phyloP scores from a whole-genome alignment of 495 filamentous ascomycete genomes.

The Neurospora sp. region DNA sequence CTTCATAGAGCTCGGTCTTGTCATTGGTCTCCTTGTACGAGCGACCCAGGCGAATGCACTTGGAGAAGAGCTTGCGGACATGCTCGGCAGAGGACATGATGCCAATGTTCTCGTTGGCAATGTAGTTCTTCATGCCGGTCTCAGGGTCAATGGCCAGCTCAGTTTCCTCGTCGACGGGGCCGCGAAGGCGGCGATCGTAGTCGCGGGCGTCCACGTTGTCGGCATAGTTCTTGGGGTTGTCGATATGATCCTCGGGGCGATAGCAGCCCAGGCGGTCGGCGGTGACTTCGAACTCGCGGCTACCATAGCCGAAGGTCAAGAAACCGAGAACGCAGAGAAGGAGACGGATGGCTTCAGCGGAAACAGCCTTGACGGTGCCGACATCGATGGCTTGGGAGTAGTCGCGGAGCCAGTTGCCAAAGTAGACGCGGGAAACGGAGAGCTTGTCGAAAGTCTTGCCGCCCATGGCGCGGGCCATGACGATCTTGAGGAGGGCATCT shows the following conservation, averaged over 20 bases:
- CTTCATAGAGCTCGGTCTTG: constrained; percentile 72
- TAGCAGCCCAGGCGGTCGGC: constrained; percentile 81
- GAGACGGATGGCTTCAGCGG: constrained; percentile 79
- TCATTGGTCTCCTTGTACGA: constrained; percentile 50
- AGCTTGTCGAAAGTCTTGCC: constrained; percentile 83
- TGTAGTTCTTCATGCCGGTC: constrained; percentile 87
- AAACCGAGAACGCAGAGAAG: constrained; percentile 56
- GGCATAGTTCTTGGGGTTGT: constrained; percentile 68
- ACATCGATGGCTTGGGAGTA: constrained; percentile 79
- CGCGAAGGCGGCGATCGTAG: constrained; percentile 70
- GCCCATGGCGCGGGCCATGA: constrained; percentile 66
- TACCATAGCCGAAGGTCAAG: constrained; percentile 70
- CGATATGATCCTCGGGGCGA: constrained; percentile 79
- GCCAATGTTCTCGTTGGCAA: constrained; percentile 64
- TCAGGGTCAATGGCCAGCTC: constrained; percentile 68
- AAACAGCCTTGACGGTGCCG: constrained; percentile 79
- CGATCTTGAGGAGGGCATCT: constrained; percentile 67
- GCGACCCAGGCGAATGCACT: constrained; percentile 63
- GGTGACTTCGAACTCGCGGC: constrained; percentile 85
- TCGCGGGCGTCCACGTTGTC: constrained; percentile 77
- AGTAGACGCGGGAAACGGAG: constrained; percentile 74
- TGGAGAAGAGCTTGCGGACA: constrained; percentile 60
- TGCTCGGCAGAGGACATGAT: constrained; percentile 70
- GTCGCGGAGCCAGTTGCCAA: constrained; percentile 88
- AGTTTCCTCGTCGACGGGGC: constrained; percentile 64